phyloP scores from a whole-genome alignment of 148 eudicot genomes.

The Chenopodium quinoa region DNA sequence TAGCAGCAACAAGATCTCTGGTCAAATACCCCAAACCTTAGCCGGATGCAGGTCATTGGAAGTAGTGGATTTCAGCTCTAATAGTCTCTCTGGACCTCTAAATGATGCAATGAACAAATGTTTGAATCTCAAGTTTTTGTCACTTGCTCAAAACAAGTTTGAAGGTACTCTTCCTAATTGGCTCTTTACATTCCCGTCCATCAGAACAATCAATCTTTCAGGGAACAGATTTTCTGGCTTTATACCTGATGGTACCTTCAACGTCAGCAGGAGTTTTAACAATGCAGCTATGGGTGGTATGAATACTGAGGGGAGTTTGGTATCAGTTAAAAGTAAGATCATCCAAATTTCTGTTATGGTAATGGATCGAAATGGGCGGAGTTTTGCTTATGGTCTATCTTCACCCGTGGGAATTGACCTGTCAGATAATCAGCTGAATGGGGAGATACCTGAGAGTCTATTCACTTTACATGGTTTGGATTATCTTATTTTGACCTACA shows the following conservation, averaged over 20 bases:
- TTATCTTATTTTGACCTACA: conserved; percentile 65
- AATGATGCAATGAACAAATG: conserved; percentile 84
- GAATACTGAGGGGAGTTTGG: conserved; percentile 20
- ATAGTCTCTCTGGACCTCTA: conserved; percentile 76
- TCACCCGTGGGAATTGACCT: conserved; percentile 64
- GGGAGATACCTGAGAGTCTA: conserved; percentile 60
- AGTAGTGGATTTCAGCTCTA: conserved; percentile 83
- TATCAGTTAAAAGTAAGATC: conserved; percentile 32
- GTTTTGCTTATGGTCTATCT: conserved; percentile 54
- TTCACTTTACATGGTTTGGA: conserved; percentile 74
- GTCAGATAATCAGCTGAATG: conserved; percentile 60
- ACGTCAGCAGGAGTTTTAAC: conserved; percentile 51
- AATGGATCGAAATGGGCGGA: conserved; percentile 49
- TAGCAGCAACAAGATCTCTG: conserved; percentile 75
- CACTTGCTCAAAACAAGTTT: conserved; percentile 75
- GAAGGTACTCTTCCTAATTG: conserved; percentile 69
- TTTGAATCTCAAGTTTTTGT: conserved; percentile 72
- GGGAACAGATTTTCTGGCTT: conserved; percentile 73
- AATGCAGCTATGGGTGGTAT: conserved; percentile 25
- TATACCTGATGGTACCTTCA: conserved; percentile 69
- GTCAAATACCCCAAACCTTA: conserved; percentile 89
- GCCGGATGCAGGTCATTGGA: conserved; percentile 95
- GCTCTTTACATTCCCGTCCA: conserved; percentile 69
- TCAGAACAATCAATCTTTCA: conserved; percentile 67
- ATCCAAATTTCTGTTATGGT: conserved; percentile 45